Conservation (phyloP, 2,329 filamentous ascomycete species). For the Cladophialophora psammophila region DNA sequence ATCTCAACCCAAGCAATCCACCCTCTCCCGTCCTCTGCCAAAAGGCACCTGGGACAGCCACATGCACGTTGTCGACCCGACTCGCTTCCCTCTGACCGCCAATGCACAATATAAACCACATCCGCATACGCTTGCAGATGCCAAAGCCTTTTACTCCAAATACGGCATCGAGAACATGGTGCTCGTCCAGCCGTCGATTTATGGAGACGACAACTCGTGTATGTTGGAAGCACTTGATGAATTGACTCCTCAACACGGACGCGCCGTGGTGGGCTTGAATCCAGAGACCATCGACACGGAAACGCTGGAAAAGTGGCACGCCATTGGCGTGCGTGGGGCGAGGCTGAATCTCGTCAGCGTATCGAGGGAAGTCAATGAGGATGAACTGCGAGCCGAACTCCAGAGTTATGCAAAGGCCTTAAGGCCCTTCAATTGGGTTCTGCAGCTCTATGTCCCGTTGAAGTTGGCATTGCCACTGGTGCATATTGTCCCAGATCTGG, state of each 20-base stretch:
- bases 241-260: slow-evolving; percentile 55
- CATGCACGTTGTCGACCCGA: slow-evolving; percentile 68
- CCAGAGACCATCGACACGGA: slow-evolving; percentile 49
- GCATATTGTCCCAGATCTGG: slow-evolving; percentile 56
- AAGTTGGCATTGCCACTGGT: slow-evolving; percentile 59
- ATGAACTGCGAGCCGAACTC: slow-evolving; percentile 54
- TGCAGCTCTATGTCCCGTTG: slow-evolving; percentile 66
- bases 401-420: slow-evolving; percentile 60
- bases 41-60: slow-evolving; percentile 65
- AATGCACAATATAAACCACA: slow-evolving; percentile 61
- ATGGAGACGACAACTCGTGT: slow-evolving; percentile 67
- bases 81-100: slow-evolving; percentile 57
- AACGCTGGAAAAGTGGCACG: slow-evolving; percentile 62
- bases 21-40: slow-evolving; percentile 43
- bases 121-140: slow-evolving; percentile 59
- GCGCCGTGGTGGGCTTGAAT: slow-evolving; percentile 66
- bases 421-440: slow-evolving; percentile 61
- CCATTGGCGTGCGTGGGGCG: slow-evolving; percentile 65
- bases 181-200: slow-evolving; percentile 68
- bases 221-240: slow-evolving; percentile 61
- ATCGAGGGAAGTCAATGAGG: slow-evolving; percentile 50
- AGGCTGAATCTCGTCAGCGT: slow-evolving; percentile 66
- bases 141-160: slow-evolving; percentile 58
- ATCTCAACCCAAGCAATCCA: background rate
- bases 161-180: slow-evolving; percentile 65